A percentile compares a stretch with the other conserved stretches of the same genome.
Evolutionary conservation across 257 asterid genomes (phyloP).

Genomic region (Solanum corneliomulleri): DNA sequence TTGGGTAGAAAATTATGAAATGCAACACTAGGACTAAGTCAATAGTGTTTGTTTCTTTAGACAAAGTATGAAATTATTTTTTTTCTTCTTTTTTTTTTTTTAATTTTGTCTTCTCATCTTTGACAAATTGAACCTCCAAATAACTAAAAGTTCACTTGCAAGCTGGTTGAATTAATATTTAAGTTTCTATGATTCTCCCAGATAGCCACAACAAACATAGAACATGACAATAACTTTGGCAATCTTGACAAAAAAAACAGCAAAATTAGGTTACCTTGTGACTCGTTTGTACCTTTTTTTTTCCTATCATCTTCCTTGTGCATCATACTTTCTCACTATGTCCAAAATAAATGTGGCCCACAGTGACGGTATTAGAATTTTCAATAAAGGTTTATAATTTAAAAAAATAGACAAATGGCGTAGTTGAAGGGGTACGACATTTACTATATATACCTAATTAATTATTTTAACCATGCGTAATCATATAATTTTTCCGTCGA

Average conservation of each 20-base stretch:
- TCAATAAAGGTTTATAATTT: too few relatives aligned
- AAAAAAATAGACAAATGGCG: too few relatives aligned
- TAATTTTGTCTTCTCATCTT: background rate
- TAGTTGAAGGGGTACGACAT: too few relatives aligned
- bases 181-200: background rate
- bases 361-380: too few relatives aligned
- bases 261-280: background rate
- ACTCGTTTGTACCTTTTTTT: background rate
- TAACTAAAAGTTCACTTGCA: background rate
- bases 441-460: fast-evolving
- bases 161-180: background rate
- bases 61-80: background rate
- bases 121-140: background rate
- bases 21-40: background rate
- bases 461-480: too few relatives aligned
- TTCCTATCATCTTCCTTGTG: background rate
- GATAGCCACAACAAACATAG: background rate
- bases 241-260: background rate
- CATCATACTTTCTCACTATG: background rate
- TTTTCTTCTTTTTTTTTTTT: background rate
- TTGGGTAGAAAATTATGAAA: background rate
- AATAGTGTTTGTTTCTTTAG: background rate
- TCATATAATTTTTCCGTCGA: too few relatives aligned
- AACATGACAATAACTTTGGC: background rate
- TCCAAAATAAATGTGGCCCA: background rate